Percentiles rank a stretch among this genome's conserved stretches.
Evolutionary conservation across 2,329 filamentous ascomycete species (phyloP).

Genomic region (Beauveria australis): DNA sequence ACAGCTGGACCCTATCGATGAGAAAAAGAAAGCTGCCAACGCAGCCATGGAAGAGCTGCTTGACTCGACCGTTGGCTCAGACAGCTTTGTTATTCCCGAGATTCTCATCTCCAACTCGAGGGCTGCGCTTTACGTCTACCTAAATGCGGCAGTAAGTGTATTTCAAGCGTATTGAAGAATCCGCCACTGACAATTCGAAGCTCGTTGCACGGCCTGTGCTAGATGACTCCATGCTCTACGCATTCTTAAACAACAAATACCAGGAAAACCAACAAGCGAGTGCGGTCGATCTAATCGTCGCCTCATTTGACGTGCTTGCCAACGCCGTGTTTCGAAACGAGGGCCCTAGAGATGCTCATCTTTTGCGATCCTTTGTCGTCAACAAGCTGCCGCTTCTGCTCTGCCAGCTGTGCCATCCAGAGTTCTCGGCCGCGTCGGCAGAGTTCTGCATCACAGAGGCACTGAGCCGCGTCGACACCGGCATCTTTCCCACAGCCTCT

Average conservation of each 20-base stretch:
- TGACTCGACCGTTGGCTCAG: conserved; percentile 47
- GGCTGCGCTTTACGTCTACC: conserved; percentile 75
- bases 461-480: conserved; percentile 73
- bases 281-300: conserved; percentile 74
- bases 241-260: conserved; percentile 77
- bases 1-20: conserved; percentile 45
- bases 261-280: conserved; percentile 72
- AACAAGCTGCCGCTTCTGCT: conserved; percentile 52
- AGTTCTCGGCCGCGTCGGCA: conserved; percentile 65
- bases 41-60: conserved; percentile 48
- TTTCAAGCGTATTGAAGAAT: neutral
- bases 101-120: conserved; percentile 66
- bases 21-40: conserved; percentile 40
- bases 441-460: conserved; percentile 65
- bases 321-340: conserved; percentile 70
- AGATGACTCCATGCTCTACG: conserved; percentile 71
- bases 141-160: conserved; percentile 67
- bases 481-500: conserved; percentile 57
- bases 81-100: conserved; percentile 51
- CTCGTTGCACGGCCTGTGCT: conserved; percentile 74
- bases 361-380: conserved; percentile 80
- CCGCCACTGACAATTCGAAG: conserved; percentile 31
- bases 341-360: conserved; percentile 51
- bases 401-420: conserved; percentile 48
- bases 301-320: conserved; percentile 81